These are phyloP conservation scores for Scytalidium sp. DNA, from an alignment of 2,329 filamentous ascomycete species.

Conservation along the genomic window DNA sequence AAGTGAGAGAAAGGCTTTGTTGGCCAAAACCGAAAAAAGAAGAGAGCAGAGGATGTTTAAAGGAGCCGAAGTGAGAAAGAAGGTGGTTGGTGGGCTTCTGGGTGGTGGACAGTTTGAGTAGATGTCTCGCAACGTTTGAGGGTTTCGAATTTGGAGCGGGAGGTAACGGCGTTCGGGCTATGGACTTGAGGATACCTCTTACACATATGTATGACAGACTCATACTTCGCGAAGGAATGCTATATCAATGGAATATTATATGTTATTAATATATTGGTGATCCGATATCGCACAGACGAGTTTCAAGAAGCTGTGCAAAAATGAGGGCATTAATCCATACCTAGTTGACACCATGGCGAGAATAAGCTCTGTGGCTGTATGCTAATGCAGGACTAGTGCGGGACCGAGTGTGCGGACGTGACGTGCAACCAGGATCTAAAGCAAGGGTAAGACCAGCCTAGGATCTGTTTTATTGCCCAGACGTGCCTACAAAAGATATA, in stretches of 20 bases:
- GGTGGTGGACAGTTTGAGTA: constrained; percentile 50
- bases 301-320: background rate
- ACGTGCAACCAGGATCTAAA: too few species aligned
- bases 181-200: background rate
- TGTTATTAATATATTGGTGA: background rate
- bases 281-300: background rate
- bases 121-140: too few species aligned
- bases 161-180: background rate
- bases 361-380: background rate
- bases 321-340: background rate
- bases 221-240: too few species aligned
- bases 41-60: constrained; percentile 56
- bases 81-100: constrained; percentile 57
- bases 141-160: background rate
- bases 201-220: background rate
- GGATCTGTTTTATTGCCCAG: too few species aligned
- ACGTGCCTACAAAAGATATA: too few species aligned
- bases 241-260: background rate
- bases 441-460: too few species aligned
- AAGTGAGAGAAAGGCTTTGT: constrained; percentile 51
- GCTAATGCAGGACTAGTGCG: background rate
- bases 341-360: background rate
- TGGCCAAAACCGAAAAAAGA: constrained; percentile 55
- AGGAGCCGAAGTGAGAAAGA: constrained; percentile 54
- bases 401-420: background rate